Conservation (phyloP, 768 basidiomycete genomes). For the Mycena rosella region DNA sequence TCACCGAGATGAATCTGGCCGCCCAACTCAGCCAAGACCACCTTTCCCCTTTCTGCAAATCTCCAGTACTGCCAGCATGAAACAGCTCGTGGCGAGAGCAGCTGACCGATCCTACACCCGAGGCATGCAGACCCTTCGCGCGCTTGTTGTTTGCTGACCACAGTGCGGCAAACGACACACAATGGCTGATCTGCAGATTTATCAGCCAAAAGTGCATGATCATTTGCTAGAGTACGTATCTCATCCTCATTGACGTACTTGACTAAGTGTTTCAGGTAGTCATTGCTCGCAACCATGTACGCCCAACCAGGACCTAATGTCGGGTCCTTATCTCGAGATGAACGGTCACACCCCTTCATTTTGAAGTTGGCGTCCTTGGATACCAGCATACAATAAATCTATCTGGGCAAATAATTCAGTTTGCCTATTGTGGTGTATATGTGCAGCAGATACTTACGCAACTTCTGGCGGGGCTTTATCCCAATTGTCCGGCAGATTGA, state of each 20-base stretch:
- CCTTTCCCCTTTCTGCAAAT: constrained; percentile 11
- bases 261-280: not conserved
- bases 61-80: not conserved
- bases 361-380: constrained; percentile 39
- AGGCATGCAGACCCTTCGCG: not conserved
- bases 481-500: constrained; percentile 13
- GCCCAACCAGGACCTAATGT: not conserved
- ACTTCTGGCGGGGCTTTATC: constrained; percentile 3
- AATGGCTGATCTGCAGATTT: not conserved
- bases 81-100: not conserved
- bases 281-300: not conserved
- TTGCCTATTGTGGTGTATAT: not conserved
- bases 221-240: too few species aligned
- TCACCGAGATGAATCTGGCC: constrained; percentile 28
- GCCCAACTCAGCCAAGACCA: constrained; percentile 39
- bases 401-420: too few species aligned
- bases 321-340: not conserved
- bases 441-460: too few species aligned
- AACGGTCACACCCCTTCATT: constrained; percentile 24
- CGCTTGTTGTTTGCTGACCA: not conserved
- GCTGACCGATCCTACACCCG: not conserved
- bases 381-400: constrained; percentile 30
- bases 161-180: not conserved
- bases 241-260: too few species aligned
- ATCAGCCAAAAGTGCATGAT: too few species aligned